These are phyloP conservation scores for Paracamarosporium sp. DNA, from an alignment of 2,329 filamentous ascomycete species.

Conservation along the genomic window DNA sequence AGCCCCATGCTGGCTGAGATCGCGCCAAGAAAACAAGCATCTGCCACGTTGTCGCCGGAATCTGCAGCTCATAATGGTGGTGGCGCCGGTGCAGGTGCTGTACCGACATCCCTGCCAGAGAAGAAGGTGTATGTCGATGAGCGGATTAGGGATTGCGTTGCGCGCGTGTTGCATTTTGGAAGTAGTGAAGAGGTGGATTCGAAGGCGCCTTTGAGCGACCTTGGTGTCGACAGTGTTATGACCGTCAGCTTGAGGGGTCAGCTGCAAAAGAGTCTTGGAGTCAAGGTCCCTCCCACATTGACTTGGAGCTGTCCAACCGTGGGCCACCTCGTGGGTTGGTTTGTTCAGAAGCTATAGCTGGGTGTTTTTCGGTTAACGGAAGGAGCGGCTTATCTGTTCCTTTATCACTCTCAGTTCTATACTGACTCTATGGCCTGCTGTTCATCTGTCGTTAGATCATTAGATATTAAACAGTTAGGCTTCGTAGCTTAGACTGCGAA, in stretches of 20 bases:
- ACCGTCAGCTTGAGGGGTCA: conserved; percentile 43
- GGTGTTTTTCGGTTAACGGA: too few species aligned
- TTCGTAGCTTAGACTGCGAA: too few species aligned
- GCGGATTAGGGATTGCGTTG: conserved; percentile 44
- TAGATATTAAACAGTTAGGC: too few species aligned
- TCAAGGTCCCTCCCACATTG: conserved; percentile 50
- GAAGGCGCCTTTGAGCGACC: conserved; percentile 40
- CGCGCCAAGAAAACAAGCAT: too few species aligned
- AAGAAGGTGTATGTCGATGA: too few species aligned
- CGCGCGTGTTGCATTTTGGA: conserved; percentile 37
- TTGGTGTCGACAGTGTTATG: conserved; percentile 52
- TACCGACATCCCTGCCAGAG: conserved; percentile 26
- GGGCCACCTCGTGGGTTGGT: conserved; percentile 44
- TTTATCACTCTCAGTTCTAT: too few species aligned
- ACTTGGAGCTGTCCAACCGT: conserved; percentile 52
- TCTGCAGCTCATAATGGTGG: too few species aligned
- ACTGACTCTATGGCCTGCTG: too few species aligned
- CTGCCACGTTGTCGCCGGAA: not conserved
- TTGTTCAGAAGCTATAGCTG: too few species aligned
- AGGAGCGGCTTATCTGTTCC: too few species aligned
- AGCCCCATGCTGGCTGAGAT: conserved; percentile 24
- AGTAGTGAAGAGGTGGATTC: conserved; percentile 46
- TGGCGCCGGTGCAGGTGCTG: too few species aligned
- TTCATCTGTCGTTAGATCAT: too few species aligned
- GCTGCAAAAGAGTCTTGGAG: conserved; percentile 41